These are phyloP conservation scores for Aureobasidium sp. DNA, from an alignment of 2,329 filamentous ascomycete genomes.

Conservation along the genomic window DNA sequence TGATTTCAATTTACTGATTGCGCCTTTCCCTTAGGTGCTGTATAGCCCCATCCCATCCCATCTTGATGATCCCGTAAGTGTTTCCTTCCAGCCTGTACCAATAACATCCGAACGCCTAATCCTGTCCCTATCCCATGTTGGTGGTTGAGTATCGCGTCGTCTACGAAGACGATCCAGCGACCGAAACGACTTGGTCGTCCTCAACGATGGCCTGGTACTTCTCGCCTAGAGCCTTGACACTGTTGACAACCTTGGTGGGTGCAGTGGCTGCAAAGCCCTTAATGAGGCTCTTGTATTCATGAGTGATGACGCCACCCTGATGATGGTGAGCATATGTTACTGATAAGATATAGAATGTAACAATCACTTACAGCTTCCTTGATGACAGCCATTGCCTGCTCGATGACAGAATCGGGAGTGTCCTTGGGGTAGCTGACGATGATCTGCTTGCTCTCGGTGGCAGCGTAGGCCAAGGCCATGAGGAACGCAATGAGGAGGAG, in stretches of 20 bases:
- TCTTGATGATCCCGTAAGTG: not conserved
- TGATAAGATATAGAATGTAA: not conserved
- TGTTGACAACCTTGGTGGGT: constrained; percentile 59
- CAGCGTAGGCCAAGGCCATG: constrained; percentile 53
- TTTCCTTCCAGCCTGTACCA: not conserved
- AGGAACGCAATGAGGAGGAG: constrained; percentile 32
- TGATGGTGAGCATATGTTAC: not conserved
- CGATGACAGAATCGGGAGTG: constrained; percentile 59
- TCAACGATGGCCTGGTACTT: constrained; percentile 59
- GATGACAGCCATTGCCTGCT: constrained; percentile 64
- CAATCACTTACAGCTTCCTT: constrained; percentile 46
- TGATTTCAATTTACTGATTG: not conserved
- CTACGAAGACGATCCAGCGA: not conserved
- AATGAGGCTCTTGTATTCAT: constrained; percentile 35
- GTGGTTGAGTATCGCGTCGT: not conserved
- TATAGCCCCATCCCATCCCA: not conserved
- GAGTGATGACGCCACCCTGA: constrained; percentile 65
- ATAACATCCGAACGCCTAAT: not conserved
- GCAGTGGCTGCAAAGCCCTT: constrained; percentile 44
- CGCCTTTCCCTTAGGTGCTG: not conserved
- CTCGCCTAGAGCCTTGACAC: constrained; percentile 52
- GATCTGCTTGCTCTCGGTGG: constrained; percentile 56
- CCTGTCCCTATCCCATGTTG: not conserved
- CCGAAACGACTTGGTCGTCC: constrained; percentile 60
- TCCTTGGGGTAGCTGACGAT: constrained; percentile 69